Conservation (phyloP, 495 filamentous ascomycete species). For the Penicillium cataractarum region DNA sequence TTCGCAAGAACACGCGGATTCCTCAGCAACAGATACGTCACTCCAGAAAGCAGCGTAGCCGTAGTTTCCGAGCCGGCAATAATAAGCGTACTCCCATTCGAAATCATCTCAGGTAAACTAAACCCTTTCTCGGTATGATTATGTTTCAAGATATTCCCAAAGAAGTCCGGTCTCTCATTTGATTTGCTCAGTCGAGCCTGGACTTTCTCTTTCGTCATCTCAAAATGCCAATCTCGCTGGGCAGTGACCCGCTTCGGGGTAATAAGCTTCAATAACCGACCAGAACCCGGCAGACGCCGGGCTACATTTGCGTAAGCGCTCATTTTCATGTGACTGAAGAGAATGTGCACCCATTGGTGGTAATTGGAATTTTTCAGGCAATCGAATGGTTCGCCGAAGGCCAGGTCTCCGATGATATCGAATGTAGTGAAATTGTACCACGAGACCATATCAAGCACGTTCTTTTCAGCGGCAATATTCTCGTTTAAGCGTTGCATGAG, state of each 20-base stretch:
- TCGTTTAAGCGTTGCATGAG: conserved; percentile 50
- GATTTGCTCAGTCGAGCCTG: conserved; percentile 17
- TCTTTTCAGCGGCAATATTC: conserved; percentile 17
- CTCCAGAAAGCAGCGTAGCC: conserved; percentile 58
- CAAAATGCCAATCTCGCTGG: conserved; percentile 31
- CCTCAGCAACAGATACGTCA: conserved; percentile 53
- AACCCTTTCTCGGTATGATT: conserved; percentile 37
- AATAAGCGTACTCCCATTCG: conserved; percentile 45
- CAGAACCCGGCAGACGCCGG: conserved; percentile 26
- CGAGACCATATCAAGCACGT: conserved; percentile 46
- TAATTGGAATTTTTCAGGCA: conserved; percentile 53
- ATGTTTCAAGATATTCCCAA: conserved; percentile 27
- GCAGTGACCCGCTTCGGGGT: conserved; percentile 27
- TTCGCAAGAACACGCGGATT: conserved; percentile 48
- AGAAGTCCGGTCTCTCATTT: conserved; percentile 28
- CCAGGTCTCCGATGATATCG: too few relatives aligned
- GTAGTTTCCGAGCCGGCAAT: conserved; percentile 65
- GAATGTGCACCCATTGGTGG: conserved; percentile 59
- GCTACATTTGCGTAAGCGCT: conserved; percentile 28
- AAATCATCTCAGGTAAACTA: conserved; percentile 41
- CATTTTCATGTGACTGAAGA: conserved; percentile 41
- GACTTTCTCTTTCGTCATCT: conserved; percentile 23
- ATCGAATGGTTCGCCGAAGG: conserved; percentile 62
- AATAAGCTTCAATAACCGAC: conserved; percentile 11
- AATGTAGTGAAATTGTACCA: conserved; percentile 67